Evolutionary conservation across 148 eudicot genomes (phyloP).

Genomic region (Fallopia convolvulus): DNA sequence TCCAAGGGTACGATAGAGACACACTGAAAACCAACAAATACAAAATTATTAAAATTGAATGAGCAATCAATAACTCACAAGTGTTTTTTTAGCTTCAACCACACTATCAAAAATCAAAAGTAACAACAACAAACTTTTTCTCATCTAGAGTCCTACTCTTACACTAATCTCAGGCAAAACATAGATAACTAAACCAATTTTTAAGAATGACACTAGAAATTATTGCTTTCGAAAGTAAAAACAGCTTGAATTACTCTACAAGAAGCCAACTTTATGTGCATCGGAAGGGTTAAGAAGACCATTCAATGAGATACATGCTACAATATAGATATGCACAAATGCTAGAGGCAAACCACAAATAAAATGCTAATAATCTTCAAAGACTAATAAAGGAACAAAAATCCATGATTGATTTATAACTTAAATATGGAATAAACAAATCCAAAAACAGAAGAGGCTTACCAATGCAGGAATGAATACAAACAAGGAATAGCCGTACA

Average conservation of each 20-base stretch:
- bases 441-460: background rate
- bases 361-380: background rate
- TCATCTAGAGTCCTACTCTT: background rate
- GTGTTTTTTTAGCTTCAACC: background rate
- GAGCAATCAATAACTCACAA: background rate
- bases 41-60: background rate
- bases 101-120: background rate
- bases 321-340: background rate
- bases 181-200: too few species aligned
- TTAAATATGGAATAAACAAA: background rate
- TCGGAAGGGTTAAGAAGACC: background rate
- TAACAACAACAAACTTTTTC: background rate
- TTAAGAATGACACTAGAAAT: too few species aligned
- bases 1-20: constrained; percentile 77
- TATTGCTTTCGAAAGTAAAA: background rate
- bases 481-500: constrained; percentile 15
- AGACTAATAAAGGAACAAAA: background rate
- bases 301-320: background rate
- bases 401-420: too few species aligned
- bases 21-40: constrained; percentile 51
- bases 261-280: background rate
- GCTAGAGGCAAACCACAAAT: background rate
- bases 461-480: constrained; percentile 8
- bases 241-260: background rate
- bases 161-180: background rate